Percentiles rank a stretch among this genome's conserved stretches.
phyloP scores from a whole-genome alignment of 495 filamentous ascomycete genomes.

The Neurospora sublineolata region DNA sequence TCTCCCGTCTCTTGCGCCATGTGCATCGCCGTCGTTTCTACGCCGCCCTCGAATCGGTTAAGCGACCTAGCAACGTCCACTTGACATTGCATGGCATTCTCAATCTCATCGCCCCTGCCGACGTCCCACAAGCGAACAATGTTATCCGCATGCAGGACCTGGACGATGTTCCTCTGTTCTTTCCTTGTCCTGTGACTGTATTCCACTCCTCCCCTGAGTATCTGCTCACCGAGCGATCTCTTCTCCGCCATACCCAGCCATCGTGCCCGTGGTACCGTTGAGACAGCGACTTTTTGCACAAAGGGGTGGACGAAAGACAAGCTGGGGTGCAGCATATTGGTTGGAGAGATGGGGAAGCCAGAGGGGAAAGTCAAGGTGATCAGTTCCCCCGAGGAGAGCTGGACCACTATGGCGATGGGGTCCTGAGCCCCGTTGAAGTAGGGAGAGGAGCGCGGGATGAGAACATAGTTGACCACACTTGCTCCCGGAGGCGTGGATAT shows the following conservation, averaged over 20 bases:
- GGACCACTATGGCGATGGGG: conserved; percentile 68
- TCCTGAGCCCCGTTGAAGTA: conserved; percentile 83
- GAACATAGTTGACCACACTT: conserved; percentile 66
- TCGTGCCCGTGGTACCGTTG: conserved; percentile 57
- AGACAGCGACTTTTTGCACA: conserved; percentile 53
- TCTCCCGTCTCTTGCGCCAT: conserved; percentile 71
- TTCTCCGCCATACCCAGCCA: conserved; percentile 86
- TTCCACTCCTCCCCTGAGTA: conserved; percentile 68
- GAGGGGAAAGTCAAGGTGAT: conserved; percentile 82
- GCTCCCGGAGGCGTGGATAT: conserved; percentile 71
- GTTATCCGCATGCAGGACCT: conserved; percentile 78
- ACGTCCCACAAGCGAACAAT: conserved; percentile 82
- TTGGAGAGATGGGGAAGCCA: conserved; percentile 79
- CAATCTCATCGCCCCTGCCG: conserved; percentile 83
- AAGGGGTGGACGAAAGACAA: conserved; percentile 82
- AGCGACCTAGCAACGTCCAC: conserved; percentile 79
- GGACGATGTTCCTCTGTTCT: conserved; percentile 68
- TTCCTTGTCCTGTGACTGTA: conserved; percentile 54
- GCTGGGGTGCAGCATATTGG: conserved; percentile 78
- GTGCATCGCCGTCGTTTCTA: conserved; percentile 63
- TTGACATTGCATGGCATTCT: conserved; percentile 72
- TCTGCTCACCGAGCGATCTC: conserved; percentile 56
- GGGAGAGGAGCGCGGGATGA: conserved; percentile 69
- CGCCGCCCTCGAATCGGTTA: conserved; percentile 53
- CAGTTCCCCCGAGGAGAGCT: conserved; percentile 77